A percentile compares a stretch with the other conserved stretches of the same genome.
Evolutionary conservation across 331 rosid genomes (phyloP).

Genomic region (Malus hybrid): DNA sequence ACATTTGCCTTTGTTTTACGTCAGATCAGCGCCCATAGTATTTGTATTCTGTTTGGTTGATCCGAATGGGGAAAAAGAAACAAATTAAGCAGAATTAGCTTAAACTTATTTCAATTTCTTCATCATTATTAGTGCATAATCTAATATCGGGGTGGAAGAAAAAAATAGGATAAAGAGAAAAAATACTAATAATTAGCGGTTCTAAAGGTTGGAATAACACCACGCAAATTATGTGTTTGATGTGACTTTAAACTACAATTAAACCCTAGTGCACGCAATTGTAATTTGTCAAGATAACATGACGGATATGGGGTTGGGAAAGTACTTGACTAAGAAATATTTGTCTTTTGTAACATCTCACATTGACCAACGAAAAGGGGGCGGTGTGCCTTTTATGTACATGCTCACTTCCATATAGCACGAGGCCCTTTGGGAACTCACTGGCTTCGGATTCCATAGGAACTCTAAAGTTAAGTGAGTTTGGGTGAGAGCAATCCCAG

Average conservation of each 20-base stretch:
- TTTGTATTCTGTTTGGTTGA: background rate
- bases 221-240: background rate
- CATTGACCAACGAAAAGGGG: no score
- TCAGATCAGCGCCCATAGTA: background rate
- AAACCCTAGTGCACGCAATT: background rate
- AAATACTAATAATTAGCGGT: background rate
- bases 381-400: no score
- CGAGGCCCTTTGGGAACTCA: no score
- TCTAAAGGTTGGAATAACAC: background rate
- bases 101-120: background rate
- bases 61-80: background rate
- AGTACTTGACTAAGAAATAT: background rate
- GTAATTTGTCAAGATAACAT: background rate
- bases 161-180: background rate
- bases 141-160: background rate
- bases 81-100: background rate
- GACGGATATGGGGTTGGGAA: background rate
- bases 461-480: no score
- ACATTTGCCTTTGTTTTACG: background rate
- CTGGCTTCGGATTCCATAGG: no score
- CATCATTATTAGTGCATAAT: background rate
- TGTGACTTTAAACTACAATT: background rate
- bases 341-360: no score
- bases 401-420: no score
- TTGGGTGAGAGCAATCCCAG: no score